These are phyloP conservation scores for Nephelium lappaceum DNA, from an alignment of 345 rosid genomes.

Conservation along the genomic window DNA sequence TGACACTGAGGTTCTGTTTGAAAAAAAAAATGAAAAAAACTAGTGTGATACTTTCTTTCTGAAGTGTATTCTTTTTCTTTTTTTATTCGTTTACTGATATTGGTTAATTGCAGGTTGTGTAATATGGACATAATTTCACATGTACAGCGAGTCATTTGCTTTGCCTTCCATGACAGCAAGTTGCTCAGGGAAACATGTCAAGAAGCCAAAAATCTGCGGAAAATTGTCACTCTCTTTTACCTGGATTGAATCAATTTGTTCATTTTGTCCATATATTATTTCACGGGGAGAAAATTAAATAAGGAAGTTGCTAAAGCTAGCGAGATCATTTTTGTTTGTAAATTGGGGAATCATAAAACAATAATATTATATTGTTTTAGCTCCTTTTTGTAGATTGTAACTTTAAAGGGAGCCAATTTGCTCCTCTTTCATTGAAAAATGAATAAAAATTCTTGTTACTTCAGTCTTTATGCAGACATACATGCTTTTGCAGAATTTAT, in stretches of 20 bases:
- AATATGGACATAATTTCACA: slow-evolving; percentile 95
- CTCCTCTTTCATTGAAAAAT: slow-evolving; percentile 22
- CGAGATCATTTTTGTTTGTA: background rate
- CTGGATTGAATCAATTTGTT: slow-evolving; percentile 59
- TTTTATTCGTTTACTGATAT: background rate
- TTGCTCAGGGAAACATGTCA: slow-evolving; percentile 95
- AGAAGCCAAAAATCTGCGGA: slow-evolving; percentile 89
- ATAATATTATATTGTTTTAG: too few relatives aligned
- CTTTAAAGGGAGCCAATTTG: slow-evolving; percentile 25
- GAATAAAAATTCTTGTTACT: background rate
- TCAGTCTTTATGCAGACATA: background rate
- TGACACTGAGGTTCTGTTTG: too few relatives aligned
- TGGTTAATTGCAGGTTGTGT: slow-evolving; percentile 69
- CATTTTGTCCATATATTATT: slow-evolving; percentile 17
- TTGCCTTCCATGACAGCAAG: slow-evolving; percentile 95
- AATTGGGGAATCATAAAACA: too few relatives aligned
- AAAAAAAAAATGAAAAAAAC: too few relatives aligned
- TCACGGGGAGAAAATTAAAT: slow-evolving; percentile 7
- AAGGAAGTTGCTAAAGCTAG: background rate
- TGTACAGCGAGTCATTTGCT: slow-evolving; percentile 96
- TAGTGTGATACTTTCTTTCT: too few relatives aligned
- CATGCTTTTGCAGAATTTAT: too few relatives aligned
- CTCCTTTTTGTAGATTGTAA: background rate
- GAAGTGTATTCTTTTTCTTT: background rate
- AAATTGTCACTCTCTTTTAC: slow-evolving; percentile 92